Percentiles rank a stretch among this genome's conserved stretches.
These are phyloP conservation scores for Haplosporangium gracile DNA, from an alignment of 192 early-diverging fungal species.

Conservation along the genomic window DNA sequence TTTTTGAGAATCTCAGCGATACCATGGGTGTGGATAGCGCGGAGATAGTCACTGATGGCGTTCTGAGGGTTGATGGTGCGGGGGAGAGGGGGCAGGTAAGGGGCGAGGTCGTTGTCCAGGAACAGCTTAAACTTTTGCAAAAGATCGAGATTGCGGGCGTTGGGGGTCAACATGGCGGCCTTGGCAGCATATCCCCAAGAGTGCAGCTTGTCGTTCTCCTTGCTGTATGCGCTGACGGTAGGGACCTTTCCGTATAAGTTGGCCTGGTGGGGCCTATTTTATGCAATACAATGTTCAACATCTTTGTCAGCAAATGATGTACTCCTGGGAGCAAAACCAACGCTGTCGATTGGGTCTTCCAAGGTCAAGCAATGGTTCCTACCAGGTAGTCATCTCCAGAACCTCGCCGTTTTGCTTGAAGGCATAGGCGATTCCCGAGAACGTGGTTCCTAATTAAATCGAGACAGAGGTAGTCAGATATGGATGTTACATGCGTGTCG, in stretches of 20 bases:
- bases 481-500: not conserved
- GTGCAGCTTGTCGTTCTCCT: conserved; percentile 47
- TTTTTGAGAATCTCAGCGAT: conserved; percentile 56
- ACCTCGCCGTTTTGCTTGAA: conserved; percentile 61
- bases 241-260: conserved; percentile 64
- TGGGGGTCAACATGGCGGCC: conserved; percentile 46
- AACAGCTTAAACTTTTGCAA: conserved; percentile 61
- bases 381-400: conserved; percentile 64
- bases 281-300: not conserved
- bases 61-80: conserved; percentile 47
- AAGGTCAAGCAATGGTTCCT: conserved; percentile 1
- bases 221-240: conserved; percentile 53
- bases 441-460: conserved; percentile 43
- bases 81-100: conserved; percentile 52
- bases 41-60: conserved; percentile 55
- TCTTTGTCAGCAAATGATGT: not conserved
- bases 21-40: conserved; percentile 55
- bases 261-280: conserved; percentile 48
- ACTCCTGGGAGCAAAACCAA: too few species aligned
- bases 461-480: too few species aligned
- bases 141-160: conserved; percentile 50
- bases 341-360: not conserved
- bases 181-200: conserved; percentile 64
- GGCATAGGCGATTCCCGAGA: conserved; percentile 64
- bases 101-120: conserved; percentile 54